A percentile compares a stretch with the other conserved stretches of the same genome.
These are phyloP conservation scores for Pseudozyma sp. DNA, from an alignment of 1,284 basidiomycete genomes.

Conservation along the genomic window DNA sequence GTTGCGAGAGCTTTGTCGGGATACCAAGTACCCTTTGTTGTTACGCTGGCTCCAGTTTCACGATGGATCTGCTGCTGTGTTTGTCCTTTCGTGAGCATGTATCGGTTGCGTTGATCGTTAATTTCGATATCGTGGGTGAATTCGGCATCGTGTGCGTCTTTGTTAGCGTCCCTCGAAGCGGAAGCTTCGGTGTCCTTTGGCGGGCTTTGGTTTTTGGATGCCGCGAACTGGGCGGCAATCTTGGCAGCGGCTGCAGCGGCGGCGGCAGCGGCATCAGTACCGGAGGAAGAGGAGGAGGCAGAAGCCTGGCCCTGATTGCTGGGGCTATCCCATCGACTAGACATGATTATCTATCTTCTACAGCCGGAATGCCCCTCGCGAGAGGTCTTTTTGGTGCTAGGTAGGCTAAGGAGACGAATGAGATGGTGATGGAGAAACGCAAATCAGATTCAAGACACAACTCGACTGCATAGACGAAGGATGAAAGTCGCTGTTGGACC, in stretches of 20 bases:
- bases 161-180: constrained; percentile 50
- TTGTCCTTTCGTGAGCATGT: constrained; percentile 91
- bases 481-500: constrained; percentile 5
- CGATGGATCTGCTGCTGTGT: constrained; percentile 84
- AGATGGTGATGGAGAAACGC: background rate
- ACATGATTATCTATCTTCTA: constrained; percentile 14
- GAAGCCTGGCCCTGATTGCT: constrained; percentile 29
- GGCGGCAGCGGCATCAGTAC: constrained; percentile 14
- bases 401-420: background rate
- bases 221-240: constrained; percentile 63
- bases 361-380: background rate
- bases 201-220: constrained; percentile 15
- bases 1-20: constrained; percentile 71
- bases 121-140: constrained; percentile 95
- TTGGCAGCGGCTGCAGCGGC: constrained; percentile 62
- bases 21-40: constrained; percentile 77
- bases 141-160: constrained; percentile 81
- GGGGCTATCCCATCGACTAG: constrained; percentile 34
- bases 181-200: constrained; percentile 70
- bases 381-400: too few species aligned
- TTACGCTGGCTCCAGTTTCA: constrained; percentile 69
- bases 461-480: background rate
- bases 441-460: too few species aligned
- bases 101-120: constrained; percentile 95
- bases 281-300: constrained; percentile 26